Conservation (phyloP, 345 rosid species). For the Melastoma malabathricum region DNA sequence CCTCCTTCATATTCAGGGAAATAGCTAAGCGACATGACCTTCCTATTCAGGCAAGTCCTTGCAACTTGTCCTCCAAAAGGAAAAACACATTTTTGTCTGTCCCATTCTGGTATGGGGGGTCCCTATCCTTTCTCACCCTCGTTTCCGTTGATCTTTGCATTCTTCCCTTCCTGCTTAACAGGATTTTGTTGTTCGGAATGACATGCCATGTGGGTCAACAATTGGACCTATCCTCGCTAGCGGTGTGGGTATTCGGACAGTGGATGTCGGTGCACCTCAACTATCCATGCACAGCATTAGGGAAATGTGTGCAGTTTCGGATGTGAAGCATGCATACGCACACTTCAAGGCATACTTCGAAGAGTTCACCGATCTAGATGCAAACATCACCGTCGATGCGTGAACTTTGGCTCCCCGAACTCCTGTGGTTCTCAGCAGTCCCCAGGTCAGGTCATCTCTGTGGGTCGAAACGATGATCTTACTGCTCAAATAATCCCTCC, state of each 20-base stretch:
- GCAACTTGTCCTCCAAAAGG: not conserved
- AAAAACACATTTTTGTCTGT: not conserved
- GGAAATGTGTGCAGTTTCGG: conserved; percentile 91
- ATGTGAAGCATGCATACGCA: conserved; percentile 59
- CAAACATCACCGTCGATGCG: conserved; percentile 46
- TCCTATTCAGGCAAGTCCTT: conserved; percentile 50
- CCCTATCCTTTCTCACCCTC: not conserved
- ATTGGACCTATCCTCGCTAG: conserved; percentile 95
- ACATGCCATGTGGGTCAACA: conserved; percentile 90
- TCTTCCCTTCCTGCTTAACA: conserved; percentile 8
- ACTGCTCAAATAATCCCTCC: no score
- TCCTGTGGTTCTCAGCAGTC: no score
- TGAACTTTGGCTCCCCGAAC: not conserved
- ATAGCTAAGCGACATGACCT: conserved; percentile 61
- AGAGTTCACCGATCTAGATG: conserved; percentile 54
- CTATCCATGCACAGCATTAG: conserved; percentile 95
- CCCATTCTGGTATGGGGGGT: not conserved
- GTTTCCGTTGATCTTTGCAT: not conserved
- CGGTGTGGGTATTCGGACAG: conserved; percentile 85
- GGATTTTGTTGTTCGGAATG: conserved; percentile 98
- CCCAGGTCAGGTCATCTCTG: no score
- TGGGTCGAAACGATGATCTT: no score
- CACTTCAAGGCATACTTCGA: conserved; percentile 87
- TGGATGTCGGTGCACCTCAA: conserved; percentile 95
- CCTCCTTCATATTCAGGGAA: conserved; percentile 72